Conservation (phyloP, 2,329 filamentous ascomycete species). For the Fonsecaea monophora region DNA sequence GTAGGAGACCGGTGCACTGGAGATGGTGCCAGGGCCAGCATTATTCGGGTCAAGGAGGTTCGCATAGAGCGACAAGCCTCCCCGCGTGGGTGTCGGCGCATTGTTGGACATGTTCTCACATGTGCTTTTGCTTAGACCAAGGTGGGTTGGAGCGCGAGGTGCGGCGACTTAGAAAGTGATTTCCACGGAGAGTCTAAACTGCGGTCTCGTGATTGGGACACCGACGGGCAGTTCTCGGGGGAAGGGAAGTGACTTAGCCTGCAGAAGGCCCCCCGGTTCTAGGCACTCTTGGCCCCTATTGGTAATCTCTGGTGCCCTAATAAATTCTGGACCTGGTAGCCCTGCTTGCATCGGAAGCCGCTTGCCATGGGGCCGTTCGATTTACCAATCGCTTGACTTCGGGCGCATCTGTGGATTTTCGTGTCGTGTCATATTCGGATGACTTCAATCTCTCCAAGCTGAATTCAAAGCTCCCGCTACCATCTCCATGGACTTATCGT, state of each 20-base stretch:
- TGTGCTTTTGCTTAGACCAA: slow-evolving; percentile 9
- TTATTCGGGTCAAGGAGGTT: slow-evolving; percentile 71
- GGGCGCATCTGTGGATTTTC: slow-evolving; percentile 13
- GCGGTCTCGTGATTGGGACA: slow-evolving; percentile 20
- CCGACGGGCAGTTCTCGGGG: slow-evolving; percentile 28
- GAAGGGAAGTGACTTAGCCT: slow-evolving; percentile 9
- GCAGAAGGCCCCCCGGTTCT: not conserved
- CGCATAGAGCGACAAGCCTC: slow-evolving; percentile 72
- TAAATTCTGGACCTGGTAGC: not conserved
- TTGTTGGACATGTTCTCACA: slow-evolving; percentile 34
- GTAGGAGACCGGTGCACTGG: slow-evolving; percentile 76
- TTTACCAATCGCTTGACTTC: slow-evolving; percentile 17
- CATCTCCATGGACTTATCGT: slow-evolving; percentile 10
- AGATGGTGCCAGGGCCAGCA: slow-evolving; percentile 68
- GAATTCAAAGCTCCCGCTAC: slow-evolving; percentile 21
- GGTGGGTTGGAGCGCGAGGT: not conserved
- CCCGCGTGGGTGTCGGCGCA: slow-evolving; percentile 29
- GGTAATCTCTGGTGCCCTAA: not conserved
- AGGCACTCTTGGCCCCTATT: not conserved
- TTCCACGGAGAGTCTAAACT: not conserved
- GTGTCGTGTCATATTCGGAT: slow-evolving; percentile 12
- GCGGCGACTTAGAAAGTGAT: slow-evolving; percentile 5
- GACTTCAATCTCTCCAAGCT: slow-evolving; percentile 12
- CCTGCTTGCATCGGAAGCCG: slow-evolving; percentile 17
- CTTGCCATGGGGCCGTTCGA: slow-evolving; percentile 8